Evolutionary conservation across 1,284 basidiomycete genomes (phyloP).

Genomic region (Boletellus dicymbophilus): DNA sequence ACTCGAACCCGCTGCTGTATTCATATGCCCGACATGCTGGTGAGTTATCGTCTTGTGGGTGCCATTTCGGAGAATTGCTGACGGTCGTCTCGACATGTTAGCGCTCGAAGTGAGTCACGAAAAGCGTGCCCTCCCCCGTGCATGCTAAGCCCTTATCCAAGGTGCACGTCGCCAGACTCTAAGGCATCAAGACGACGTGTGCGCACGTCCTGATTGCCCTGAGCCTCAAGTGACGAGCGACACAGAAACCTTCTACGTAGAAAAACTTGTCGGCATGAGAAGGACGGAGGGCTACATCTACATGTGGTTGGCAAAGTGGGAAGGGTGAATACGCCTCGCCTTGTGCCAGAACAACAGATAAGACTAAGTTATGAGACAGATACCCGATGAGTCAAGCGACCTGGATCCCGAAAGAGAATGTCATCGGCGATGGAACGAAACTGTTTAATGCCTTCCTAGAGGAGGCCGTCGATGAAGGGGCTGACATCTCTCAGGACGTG

Average conservation of each 20-base stretch:
- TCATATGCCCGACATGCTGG: conserved; percentile 33
- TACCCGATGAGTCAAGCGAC: conserved; percentile 30
- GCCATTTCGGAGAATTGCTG: not conserved
- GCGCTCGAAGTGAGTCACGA: conserved; percentile 15
- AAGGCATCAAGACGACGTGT: conserved; percentile 9
- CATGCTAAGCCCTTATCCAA: not conserved
- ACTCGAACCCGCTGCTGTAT: conserved; percentile 21
- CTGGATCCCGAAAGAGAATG: conserved; percentile 33
- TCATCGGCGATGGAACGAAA: conserved; percentile 13
- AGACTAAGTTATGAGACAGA: conserved; percentile 7
- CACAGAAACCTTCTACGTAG: conserved; percentile 28
- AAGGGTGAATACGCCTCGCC: conserved; percentile 27
- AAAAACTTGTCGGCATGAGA: conserved; percentile 36
- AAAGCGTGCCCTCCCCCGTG: not conserved
- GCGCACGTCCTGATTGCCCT: conserved; percentile 30
- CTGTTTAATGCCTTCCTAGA: conserved; percentile 18
- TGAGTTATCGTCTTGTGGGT: conserved; percentile 12
- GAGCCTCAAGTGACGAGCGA: conserved; percentile 1
- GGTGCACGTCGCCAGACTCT: conserved; percentile 12
- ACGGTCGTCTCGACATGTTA: conserved; percentile 1
- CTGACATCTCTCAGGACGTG: conserved; percentile 9
- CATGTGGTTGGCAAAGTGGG: conserved; percentile 39
- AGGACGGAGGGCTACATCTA: conserved; percentile 12
- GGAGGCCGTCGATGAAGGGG: conserved; percentile 20
- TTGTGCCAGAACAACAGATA: not conserved